These are phyloP conservation scores for Asterionellopsis glacialis DNA, from an alignment of 108 stramenopile species.

Conservation along the genomic window DNA sequence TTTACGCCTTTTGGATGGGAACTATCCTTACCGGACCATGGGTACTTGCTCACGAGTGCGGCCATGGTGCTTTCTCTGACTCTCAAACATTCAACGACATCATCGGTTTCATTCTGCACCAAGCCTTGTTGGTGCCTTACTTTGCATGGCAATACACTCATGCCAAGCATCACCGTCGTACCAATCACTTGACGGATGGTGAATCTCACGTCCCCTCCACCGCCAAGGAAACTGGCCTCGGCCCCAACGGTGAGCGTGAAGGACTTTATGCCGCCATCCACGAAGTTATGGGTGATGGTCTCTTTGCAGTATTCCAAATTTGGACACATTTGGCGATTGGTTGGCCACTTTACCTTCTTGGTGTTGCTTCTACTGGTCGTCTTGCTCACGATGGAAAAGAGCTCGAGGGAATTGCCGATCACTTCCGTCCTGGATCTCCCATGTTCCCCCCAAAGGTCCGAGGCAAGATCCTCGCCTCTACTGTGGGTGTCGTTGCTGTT, in stretches of 20 bases:
- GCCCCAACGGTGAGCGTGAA: constrained; percentile 49
- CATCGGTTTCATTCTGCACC: constrained; percentile 94
- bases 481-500: constrained; percentile 60
- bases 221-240: constrained; percentile 71
- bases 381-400: constrained; percentile 62
- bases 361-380: constrained; percentile 79
- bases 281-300: constrained; percentile 88
- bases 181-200: constrained; percentile 94
- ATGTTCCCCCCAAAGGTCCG: constrained; percentile 85
- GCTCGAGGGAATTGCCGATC: constrained; percentile 66
- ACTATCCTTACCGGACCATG: constrained; percentile 96
- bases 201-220: constrained; percentile 86
- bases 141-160: constrained; percentile 98
- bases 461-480: constrained; percentile 78
- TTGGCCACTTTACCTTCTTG: constrained; percentile 88
- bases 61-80: constrained; percentile 96
- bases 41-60: constrained; percentile 99
- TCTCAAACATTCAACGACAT: constrained; percentile 91
- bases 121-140: constrained; percentile 97
- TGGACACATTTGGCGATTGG: constrained; percentile 84
- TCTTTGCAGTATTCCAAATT: constrained; percentile 87
- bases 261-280: constrained; percentile 71
- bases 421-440: constrained; percentile 81
- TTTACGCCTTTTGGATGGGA: constrained; percentile 96
- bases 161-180: constrained; percentile 98